phyloP scores from a whole-genome alignment of 2,329 filamentous ascomycete genomes.

The Hymenoscyphus linearis region DNA sequence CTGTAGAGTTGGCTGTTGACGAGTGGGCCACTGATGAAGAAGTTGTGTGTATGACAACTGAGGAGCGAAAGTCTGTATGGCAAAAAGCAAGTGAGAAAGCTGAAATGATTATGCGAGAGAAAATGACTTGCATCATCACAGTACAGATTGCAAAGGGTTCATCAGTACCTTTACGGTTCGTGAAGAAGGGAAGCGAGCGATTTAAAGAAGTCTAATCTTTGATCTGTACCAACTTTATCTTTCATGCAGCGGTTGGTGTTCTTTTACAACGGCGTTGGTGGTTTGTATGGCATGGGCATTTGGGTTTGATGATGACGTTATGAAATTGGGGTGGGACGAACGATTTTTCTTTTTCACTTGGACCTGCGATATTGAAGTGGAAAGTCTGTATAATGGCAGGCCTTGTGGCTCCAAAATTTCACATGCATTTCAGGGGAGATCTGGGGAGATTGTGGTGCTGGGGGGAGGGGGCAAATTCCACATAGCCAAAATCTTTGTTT shows the following conservation, averaged over 20 bases:
- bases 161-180: conserved; percentile 13
- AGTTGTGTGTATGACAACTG: conserved; percentile 6
- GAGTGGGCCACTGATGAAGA: conserved; percentile 13
- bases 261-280: background rate
- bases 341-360: background rate
- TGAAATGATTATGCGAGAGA: conserved; percentile 6
- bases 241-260: background rate
- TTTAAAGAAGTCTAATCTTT: conserved; percentile 1
- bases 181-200: conserved; percentile 13
- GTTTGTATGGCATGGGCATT: too few relatives aligned
- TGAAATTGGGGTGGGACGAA: background rate
- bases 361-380: too few relatives aligned
- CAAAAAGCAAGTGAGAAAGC: conserved; percentile 12
- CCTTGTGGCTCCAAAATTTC: too few relatives aligned
- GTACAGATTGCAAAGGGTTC: conserved; percentile 9
- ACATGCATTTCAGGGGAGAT: too few relatives aligned
- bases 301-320: background rate
- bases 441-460: too few relatives aligned
- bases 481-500: too few relatives aligned
- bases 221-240: background rate
- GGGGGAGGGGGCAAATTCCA: too few relatives aligned
- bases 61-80: conserved; percentile 9
- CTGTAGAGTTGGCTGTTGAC: conserved; percentile 17
- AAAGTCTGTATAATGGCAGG: too few relatives aligned
- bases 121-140: conserved; percentile 12